Evolutionary conservation across 1,139 yeast genomes (phyloP), one percentile per base, ranked within the genome.

Genomic region (Yamadazyma epiphylla): DNA sequence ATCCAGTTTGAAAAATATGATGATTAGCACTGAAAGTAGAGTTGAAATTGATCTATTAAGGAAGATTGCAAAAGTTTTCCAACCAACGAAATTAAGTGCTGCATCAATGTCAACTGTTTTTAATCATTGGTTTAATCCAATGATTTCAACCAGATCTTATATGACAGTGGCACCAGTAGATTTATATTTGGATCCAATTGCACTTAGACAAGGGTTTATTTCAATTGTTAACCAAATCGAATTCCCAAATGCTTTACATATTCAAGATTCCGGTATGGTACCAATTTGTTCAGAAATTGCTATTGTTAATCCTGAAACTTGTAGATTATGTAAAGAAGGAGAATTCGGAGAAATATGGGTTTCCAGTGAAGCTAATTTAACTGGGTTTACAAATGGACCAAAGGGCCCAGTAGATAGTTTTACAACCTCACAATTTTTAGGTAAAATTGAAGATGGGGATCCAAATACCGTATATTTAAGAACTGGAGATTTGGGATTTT

Each of bases 301-400:
- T 1, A 85, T 91, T 39, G 97, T 91, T 4, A 94, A 94, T 44
- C 98, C 98, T 0, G 96, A 89, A 52, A 91, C 96, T 0, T 59
- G 75, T 29, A 61, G 64, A 31, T 61, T 88, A 12, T 91, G 98
- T 54, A 77, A 74, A 38, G 82, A 80, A 35, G 97, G 97, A n/a
- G 98, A 94, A 53, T 81, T 79, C 53, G 99, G 99, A 23, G 98
- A 91, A 58, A 88, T 91, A 27, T 91, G 98, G 98, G 94, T 91
- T 3, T 76, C 84, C 39, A 83, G 95, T 1, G 95, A 88, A 43
- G 95, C 91, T 1, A 87, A 81, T 45, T 80, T 80, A 22, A 54
- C 66, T 6, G 74, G 77, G 4, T 81, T 81, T 50, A 75, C 80
- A 29, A 71, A 74, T 37, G 77, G 80, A 2, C 74, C 76, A 1